Conservation (phyloP, 1,284 basidiomycete genomes). For the Heterobasidion irregulare region DNA sequence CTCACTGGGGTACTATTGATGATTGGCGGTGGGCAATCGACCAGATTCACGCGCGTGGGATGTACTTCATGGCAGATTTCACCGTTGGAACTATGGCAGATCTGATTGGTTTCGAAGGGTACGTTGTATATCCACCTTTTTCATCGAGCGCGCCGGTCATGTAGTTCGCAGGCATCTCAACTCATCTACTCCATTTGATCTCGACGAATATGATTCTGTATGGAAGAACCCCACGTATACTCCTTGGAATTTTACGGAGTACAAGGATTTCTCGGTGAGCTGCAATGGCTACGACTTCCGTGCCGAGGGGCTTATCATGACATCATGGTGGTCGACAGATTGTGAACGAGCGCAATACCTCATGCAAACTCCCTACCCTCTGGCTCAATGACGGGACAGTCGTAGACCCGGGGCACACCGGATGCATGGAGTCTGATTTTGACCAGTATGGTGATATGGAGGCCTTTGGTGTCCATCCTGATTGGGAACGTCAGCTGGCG, state of each 20-base stretch:
- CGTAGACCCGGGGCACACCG: constrained; percentile 47
- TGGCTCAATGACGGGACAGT: constrained; percentile 70
- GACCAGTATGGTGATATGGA: constrained; percentile 94
- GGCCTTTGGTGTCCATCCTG: constrained; percentile 91
- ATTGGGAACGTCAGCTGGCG: constrained; percentile 87
- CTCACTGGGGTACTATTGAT: constrained; percentile 78
- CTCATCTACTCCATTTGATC: constrained; percentile 67
- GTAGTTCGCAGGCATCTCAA: constrained; percentile 56
- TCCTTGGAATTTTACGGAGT: constrained; percentile 81
- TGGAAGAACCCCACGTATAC: constrained; percentile 74
- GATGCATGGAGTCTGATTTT: constrained; percentile 78
- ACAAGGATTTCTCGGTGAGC: constrained; percentile 71
- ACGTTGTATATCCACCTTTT: constrained; percentile 16
- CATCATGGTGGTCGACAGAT: constrained; percentile 31
- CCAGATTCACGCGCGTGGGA: constrained; percentile 67
- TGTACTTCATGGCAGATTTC: constrained; percentile 90
- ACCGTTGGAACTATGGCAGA: constrained; percentile 90
- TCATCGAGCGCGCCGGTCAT: not conserved
- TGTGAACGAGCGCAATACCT: constrained; percentile 57
- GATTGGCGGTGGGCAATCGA: constrained; percentile 76
- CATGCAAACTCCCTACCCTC: constrained; percentile 71
- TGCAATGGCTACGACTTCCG: not conserved
- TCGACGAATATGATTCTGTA: constrained; percentile 64
- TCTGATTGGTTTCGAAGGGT: constrained; percentile 79
- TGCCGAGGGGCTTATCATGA: not conserved